Evolutionary conservation across 164 flowering plant species (phyloP).

Genomic region (Warburgia ugandensis): DNA sequence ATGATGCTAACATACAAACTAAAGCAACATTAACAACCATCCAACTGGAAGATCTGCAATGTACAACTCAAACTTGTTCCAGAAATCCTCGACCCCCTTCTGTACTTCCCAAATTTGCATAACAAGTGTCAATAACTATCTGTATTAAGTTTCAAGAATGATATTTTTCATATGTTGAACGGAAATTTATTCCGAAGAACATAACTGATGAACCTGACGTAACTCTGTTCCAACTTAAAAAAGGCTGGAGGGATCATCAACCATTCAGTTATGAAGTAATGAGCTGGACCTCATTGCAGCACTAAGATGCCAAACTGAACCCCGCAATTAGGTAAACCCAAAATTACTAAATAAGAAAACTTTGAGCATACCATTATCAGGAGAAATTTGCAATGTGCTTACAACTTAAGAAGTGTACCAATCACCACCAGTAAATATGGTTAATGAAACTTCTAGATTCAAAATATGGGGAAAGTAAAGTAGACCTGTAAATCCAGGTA

Average conservation of each 20-base stretch:
- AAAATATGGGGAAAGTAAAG: too few species aligned
- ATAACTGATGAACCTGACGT: too few species aligned
- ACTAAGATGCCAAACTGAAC: constrained; percentile 56
- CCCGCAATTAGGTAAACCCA: constrained; percentile 31
- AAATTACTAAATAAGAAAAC: too few species aligned
- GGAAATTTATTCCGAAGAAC: too few species aligned
- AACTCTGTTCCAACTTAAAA: constrained; percentile 89
- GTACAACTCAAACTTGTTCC: constrained; percentile 92
- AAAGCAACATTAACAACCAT: constrained; percentile 69
- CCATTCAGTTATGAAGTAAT: constrained; percentile 75
- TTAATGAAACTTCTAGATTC: too few species aligned
- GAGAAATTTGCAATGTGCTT: too few species aligned
- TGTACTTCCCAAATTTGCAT: constrained; percentile 91
- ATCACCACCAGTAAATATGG: too few species aligned
- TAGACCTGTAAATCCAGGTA: constrained; percentile 84
- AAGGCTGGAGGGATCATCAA: constrained; percentile 83
- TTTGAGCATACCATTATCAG: too few species aligned
- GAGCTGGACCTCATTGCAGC: constrained; percentile 46
- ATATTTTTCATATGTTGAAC: too few species aligned
- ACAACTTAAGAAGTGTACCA: too few species aligned
- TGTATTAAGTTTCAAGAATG: constrained; percentile 23
- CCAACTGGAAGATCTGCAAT: constrained; percentile 82
- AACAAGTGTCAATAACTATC: constrained; percentile 87
- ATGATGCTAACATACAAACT: constrained; percentile 88
- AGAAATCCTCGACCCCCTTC: constrained; percentile 87